Conservation (phyloP, 2,329 filamentous ascomycete species). For the Pseudonectria foliicola region DNA sequence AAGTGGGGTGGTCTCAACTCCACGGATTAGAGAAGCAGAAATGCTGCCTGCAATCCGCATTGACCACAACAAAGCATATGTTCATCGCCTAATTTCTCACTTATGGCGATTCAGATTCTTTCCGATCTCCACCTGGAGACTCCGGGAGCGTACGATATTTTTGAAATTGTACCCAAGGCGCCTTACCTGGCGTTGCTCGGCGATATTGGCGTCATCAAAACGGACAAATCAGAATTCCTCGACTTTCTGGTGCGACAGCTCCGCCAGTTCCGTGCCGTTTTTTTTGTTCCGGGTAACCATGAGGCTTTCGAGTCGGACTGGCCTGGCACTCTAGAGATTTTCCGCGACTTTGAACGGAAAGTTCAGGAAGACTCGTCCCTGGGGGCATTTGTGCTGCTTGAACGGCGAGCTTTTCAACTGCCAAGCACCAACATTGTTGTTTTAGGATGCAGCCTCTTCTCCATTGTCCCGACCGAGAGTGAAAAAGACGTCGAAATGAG, state of each 20-base stretch:
- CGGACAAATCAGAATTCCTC: constrained; percentile 34
- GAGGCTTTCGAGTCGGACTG: constrained; percentile 42
- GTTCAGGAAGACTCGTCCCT: constrained; percentile 16
- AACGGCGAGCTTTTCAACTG: constrained; percentile 21
- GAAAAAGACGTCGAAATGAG: constrained; percentile 31
- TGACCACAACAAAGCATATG: too few relatives aligned
- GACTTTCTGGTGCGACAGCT: constrained; percentile 43
- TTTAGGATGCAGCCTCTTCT: constrained; percentile 40
- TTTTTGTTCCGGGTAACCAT: constrained; percentile 51
- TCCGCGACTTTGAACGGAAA: constrained; percentile 27
- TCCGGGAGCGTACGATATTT: constrained; percentile 40
- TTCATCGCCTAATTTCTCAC: too few relatives aligned
- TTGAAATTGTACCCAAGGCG: constrained; percentile 37
- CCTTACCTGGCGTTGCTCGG: constrained; percentile 47
- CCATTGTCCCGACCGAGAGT: constrained; percentile 33
- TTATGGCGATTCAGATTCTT: constrained; percentile 36
- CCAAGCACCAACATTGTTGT: constrained; percentile 22
- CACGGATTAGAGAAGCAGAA: too few relatives aligned
- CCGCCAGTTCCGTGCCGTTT: constrained; percentile 38
- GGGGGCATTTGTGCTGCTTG: constrained; percentile 34
- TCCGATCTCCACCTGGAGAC: constrained; percentile 51
- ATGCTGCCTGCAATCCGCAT: too few relatives aligned
- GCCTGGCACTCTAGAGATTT: constrained; percentile 20
- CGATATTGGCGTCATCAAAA: constrained; percentile 40
- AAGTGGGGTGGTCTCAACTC: too few relatives aligned